Base-by-base conservation (phyloP, 352 stramenopile species). In the Phytophthora rubi region DNA sequence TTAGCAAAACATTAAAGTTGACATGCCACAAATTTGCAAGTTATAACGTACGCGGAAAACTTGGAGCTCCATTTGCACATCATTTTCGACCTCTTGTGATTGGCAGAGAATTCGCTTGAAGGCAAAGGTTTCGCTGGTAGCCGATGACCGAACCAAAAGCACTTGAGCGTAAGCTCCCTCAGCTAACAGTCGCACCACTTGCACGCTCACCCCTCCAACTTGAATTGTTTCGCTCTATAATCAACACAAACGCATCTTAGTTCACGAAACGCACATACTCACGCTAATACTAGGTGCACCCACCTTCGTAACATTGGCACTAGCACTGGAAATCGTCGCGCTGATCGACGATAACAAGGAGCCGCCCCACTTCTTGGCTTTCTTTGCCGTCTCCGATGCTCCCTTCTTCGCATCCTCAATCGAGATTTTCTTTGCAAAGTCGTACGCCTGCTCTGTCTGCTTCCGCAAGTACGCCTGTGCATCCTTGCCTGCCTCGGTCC, bases 401-500 rank as follows among this genome's bases (percentile, higher is more conserved):
- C 84, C 83, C 49, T 93, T 94, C 65, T 94, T 94, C 3, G 86
- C 87, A 67, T 96, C 88, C 63, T 96, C 88, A 51, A 94, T 90
- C 6, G 79, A 89, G n/a, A 96, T 90, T 59, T 94, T 94, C 70
- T 96, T 96, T 6, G 88, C 88, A 74, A 96, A 94, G 56, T 94
- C 88, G 66, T 94, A 93, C 21, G 86, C 88, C 65, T 93, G 85
- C 57, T 94, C 88, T 23, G 82, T 96, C 58, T 94, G 88, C 61
- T 96, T 96, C 28, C 86, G 83, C 35, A 96, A 64, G 63, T 87
- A 94, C 18, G 80, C 70, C 42, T 88, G 82, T 39, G 81, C 77
- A 42, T 88, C 81, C 58, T 86, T 90, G 26, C 73, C 79, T 23
- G 74, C 74, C 7, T 77, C 83, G 1, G 52, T 32, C 73, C 73